These are phyloP conservation scores for Debaryomyces subglobosus DNA, from an alignment of 1,139 yeast species.

Conservation along the genomic window DNA sequence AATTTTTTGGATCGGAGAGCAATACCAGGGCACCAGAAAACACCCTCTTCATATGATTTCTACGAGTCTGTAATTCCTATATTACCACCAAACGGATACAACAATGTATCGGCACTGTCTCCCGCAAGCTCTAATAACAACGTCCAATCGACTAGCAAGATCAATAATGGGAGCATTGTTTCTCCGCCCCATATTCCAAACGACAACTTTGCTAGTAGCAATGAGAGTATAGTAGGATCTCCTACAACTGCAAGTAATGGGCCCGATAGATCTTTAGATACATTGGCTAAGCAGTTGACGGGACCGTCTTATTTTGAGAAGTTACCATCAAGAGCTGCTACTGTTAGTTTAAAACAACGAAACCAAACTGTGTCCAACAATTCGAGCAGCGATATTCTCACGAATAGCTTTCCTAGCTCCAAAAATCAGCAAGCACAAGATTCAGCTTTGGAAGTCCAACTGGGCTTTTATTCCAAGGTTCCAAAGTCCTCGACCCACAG, in stretches of 20 bases:
- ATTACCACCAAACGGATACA: slow-evolving; percentile 21
- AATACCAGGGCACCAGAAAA: slow-evolving; percentile 16
- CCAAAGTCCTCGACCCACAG: slow-evolving; percentile 1
- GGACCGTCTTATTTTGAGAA: slow-evolving; percentile 43
- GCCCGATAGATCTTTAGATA: slow-evolving; percentile 31
- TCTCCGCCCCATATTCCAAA: slow-evolving; percentile 9
- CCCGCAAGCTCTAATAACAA: not conserved
- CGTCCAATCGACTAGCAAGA: not conserved
- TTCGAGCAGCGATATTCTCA: slow-evolving; percentile 28
- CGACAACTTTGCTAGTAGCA: slow-evolving; percentile 9
- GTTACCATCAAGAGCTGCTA: slow-evolving; percentile 38
- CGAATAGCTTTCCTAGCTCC: slow-evolving; percentile 12
- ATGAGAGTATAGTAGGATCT: slow-evolving; percentile 8
- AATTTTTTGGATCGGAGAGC: slow-evolving; percentile 6
- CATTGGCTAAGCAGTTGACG: slow-evolving; percentile 45
- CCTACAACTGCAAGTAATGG: slow-evolving; percentile 1
- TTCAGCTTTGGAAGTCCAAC: not conserved
- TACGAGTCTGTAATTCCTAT: slow-evolving; percentile 50
- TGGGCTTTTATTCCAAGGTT: not conserved
- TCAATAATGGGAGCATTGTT: not conserved
- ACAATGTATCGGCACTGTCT: not conserved
- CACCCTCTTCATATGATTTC: slow-evolving; percentile 43
- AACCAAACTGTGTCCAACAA: slow-evolving; percentile 21
- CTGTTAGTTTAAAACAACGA: slow-evolving; percentile 21
- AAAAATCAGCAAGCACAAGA: not conserved